Evolutionary conservation across 768 basidiomycete genomes (phyloP).

Genomic region (Phlebiopsis flavidoalba): DNA sequence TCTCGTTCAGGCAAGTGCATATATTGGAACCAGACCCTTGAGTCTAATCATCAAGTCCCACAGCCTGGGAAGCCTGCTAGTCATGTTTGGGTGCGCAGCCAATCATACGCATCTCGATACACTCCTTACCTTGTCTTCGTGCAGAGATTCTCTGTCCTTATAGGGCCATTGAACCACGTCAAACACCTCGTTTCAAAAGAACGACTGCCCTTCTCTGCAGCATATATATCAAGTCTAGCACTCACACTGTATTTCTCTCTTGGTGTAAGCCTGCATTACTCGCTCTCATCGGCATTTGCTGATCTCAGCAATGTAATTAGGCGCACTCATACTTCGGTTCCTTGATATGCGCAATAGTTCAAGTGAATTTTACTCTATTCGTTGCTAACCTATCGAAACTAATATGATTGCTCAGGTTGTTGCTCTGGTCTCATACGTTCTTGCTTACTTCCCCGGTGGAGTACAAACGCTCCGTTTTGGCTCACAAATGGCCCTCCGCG

Average conservation of each 20-base stretch:
- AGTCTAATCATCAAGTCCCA: background rate
- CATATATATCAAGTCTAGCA: conserved; percentile 80
- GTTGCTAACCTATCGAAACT: background rate
- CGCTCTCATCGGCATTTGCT: background rate
- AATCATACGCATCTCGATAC: background rate
- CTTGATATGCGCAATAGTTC: conserved; percentile 74
- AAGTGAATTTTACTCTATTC: conserved; percentile 38
- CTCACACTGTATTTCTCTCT: conserved; percentile 91
- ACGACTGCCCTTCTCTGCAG: conserved; percentile 74
- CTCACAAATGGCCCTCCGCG: conserved; percentile 73
- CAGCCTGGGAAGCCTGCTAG: conserved; percentile 84
- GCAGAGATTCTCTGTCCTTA: conserved; percentile 76
- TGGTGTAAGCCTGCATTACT: conserved; percentile 51
- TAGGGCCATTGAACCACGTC: conserved; percentile 87
- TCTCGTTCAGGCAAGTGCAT: conserved; percentile 66
- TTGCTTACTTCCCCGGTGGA: conserved; percentile 95
- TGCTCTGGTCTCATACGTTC: conserved; percentile 81
- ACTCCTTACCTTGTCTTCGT: background rate
- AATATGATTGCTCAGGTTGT: conserved; percentile 45
- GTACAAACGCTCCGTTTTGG: conserved; percentile 77
- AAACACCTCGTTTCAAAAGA: conserved; percentile 84
- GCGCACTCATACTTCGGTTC: conserved; percentile 83
- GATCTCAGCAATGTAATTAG: conserved; percentile 33
- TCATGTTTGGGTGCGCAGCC: conserved; percentile 84
- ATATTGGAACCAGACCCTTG: background rate